Conservation (phyloP, 2,329 filamentous ascomycete species). For the Penicillium sp. region DNA sequence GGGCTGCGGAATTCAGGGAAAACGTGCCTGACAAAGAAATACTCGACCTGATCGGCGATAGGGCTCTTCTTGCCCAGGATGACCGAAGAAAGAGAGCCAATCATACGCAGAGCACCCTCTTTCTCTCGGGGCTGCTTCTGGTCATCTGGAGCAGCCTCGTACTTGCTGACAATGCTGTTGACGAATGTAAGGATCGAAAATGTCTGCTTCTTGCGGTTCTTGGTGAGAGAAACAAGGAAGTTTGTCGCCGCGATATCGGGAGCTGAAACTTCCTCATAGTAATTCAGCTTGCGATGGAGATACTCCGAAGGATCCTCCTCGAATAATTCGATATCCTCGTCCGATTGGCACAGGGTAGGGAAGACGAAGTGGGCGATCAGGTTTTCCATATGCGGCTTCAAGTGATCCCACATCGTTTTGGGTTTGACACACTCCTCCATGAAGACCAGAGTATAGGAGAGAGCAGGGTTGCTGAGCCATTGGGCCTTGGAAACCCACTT, state of each 20-base stretch:
- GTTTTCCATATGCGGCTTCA: conserved; percentile 91
- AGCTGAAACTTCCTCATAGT: conserved; percentile 94
- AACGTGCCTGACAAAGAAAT: conserved; percentile 97
- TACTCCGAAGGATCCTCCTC: conserved; percentile 95
- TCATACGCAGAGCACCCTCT: conserved; percentile 95
- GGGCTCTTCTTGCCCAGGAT: conserved; percentile 98
- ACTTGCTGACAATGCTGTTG: conserved; percentile 91
- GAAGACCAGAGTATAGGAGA: conserved; percentile 93
- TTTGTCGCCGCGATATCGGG: conserved; percentile 96
- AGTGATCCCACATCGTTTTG: conserved; percentile 93
- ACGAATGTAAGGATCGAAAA: conserved; percentile 94
- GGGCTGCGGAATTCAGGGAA: conserved; percentile 96
- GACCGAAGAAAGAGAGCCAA: conserved; percentile 89
- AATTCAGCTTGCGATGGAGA: conserved; percentile 94
- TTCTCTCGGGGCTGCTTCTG: conserved; percentile 95
- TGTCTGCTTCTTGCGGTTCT: conserved; percentile 91
- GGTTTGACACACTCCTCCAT: conserved; percentile 97
- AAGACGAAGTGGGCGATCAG: conserved; percentile 95
- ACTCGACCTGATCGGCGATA: conserved; percentile 95
- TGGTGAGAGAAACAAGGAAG: conserved; percentile 92
- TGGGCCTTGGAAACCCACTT: conserved; percentile 94
- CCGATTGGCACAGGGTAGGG: conserved; percentile 87
- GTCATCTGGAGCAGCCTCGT: conserved; percentile 80
- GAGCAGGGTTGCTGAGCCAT: conserved; percentile 92
- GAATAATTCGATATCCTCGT: conserved; percentile 92